Evolutionary conservation across 2,329 filamentous ascomycete species (phyloP).

Genomic region (Aspergillus sp.): DNA sequence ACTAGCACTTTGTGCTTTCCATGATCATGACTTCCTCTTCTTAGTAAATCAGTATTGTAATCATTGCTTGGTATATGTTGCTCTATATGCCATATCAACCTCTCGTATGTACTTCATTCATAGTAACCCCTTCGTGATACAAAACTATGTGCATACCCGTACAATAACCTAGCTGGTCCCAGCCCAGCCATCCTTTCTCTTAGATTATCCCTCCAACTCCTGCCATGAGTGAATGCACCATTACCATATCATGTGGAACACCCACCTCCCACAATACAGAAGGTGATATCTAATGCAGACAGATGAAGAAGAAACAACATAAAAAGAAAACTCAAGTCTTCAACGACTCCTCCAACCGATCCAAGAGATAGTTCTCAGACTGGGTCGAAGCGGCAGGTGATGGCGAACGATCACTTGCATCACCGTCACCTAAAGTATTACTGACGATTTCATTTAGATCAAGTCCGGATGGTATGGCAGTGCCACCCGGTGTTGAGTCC

Average conservation of each 20-base stretch:
- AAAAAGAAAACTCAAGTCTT: background rate
- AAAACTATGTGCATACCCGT: background rate
- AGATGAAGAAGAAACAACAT: background rate
- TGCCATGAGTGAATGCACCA: background rate
- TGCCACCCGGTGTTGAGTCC: background rate
- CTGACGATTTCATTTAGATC: too few relatives aligned
- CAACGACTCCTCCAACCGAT: slow-evolving; percentile 29
- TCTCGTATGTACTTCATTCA: too few relatives aligned
- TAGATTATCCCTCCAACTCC: background rate
- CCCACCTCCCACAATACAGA: background rate
- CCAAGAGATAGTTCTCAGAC: slow-evolving; percentile 27
- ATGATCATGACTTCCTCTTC: background rate
- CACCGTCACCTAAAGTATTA: background rate
- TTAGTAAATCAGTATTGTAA: too few relatives aligned
- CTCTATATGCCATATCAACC: too few relatives aligned
- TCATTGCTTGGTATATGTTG: too few relatives aligned
- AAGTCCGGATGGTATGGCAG: background rate
- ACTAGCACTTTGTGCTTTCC: slow-evolving; percentile 8
- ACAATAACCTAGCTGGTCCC: background rate
- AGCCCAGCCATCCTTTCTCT: background rate
- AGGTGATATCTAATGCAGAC: background rate
- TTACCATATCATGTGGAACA: background rate
- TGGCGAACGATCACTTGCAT: slow-evolving; percentile 12
- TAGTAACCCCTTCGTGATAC: too few relatives aligned
- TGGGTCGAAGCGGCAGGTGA: slow-evolving; percentile 22